Evolutionary conservation across 164 flowering plant species (phyloP).

Genomic region (Aristolochia fimbriata): DNA sequence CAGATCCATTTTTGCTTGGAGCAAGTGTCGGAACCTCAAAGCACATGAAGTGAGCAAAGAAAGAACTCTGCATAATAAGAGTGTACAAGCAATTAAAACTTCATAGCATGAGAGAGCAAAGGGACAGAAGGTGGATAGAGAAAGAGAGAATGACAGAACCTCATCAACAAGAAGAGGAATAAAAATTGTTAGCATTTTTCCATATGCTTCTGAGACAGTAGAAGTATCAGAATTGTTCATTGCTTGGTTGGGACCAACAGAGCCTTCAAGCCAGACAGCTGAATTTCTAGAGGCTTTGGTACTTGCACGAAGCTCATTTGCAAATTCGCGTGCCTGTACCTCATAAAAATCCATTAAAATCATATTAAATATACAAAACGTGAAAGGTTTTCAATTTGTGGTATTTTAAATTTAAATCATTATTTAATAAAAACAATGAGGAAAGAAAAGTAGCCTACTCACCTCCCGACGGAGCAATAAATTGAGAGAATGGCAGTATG

Average conservation of each 20-base stretch:
- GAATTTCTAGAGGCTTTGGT: constrained; percentile 90
- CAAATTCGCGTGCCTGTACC: constrained; percentile 94
- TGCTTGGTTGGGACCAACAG: constrained; percentile 59
- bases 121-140: constrained; percentile 1
- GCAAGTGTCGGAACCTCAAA: constrained; percentile 95
- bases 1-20: constrained; percentile 43
- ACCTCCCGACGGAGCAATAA: constrained; percentile 98
- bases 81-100: constrained; percentile 4
- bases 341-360: constrained; percentile 3
- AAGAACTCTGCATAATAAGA: constrained; percentile 70
- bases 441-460: constrained; percentile 8
- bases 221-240: constrained; percentile 74
- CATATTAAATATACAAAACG: constrained; percentile 2
- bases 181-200: constrained; percentile 89
- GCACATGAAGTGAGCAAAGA: constrained; percentile 99
- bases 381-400: no score
- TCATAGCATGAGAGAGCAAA: neutral
- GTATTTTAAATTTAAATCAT: no score
- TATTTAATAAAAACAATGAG: no score
- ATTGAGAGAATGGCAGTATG: constrained; percentile 90
- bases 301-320: constrained; percentile 98
- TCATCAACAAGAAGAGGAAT: constrained; percentile 97
- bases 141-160: constrained; percentile 27
- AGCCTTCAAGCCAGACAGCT: constrained; percentile 90
- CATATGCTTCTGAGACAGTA: constrained; percentile 89